Base-by-base conservation (phyloP, 768 basidiomycete species). In the Tremella fuciformis region DNA sequence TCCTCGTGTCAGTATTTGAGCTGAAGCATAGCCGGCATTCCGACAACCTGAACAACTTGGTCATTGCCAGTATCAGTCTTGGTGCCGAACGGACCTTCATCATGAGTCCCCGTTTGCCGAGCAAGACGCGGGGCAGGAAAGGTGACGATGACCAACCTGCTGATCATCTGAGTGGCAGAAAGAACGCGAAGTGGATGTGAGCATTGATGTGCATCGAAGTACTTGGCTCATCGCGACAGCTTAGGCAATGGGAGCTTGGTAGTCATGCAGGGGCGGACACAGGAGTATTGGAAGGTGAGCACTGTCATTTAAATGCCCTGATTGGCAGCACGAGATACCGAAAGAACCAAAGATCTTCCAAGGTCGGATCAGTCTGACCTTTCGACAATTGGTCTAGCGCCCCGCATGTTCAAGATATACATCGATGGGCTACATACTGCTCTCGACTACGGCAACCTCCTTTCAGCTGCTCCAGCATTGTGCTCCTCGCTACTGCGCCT, bases 201-300 rank as follows among this genome's bases (percentile, higher is more conserved):
- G 70, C 60, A 29, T 38, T 8, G 7, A 4, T 8, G 15, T 1
- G n/a, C 16, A 16, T 49, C 8, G 37, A 38, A 19, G 26, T 3
- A 19, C 24, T 18, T 42, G 6, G 18, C 24, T 37, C 15, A 19
- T 3, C 37, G 41, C 13, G 18, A 24, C 44, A 72, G 70, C 18
- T 70, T 80, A 15, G 70, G 50, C 11, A 76, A 77, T 42, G 80
- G 80, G 8, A 79, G 79, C 50, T 60, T 81, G 29, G 60, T 80
- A 9, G 70, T 80, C 26, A 81, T 81, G 80, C 78, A 79, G 57
- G 79, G 68, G 24, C 59, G 62, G n/a, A 81, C 79, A 2, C 80
- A 81, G 59, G 59, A 74, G 37, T 72, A 69, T 34, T 81, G 80
- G 80, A 81, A 80, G 71, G 80, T 79, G 39, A 46, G 41, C 51